phyloP scores from a whole-genome alignment of 2,329 filamentous ascomycete genomes.

The Colletotrichum caudatum region DNA sequence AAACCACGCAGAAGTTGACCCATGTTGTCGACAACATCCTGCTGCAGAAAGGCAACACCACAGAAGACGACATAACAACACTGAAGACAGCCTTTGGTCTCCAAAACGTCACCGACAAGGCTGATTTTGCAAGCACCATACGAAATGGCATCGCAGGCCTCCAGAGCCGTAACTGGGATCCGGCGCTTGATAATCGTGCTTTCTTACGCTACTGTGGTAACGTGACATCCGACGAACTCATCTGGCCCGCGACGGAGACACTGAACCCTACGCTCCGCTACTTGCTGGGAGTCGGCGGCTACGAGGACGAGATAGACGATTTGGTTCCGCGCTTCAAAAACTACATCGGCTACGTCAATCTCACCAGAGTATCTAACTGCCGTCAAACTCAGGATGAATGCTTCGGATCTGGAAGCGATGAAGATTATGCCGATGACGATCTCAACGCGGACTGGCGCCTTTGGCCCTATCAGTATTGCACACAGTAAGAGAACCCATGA shows the following conservation, averaged over 20 bases:
- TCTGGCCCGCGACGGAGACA: slow-evolving; percentile 58
- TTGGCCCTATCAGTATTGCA: slow-evolving; percentile 68
- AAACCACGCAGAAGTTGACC: slow-evolving; percentile 69
- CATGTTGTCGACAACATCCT: slow-evolving; percentile 65
- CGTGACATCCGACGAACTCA: slow-evolving; percentile 55
- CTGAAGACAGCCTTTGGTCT: slow-evolving; percentile 62
- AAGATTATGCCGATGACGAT: slow-evolving; percentile 18
- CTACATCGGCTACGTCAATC: slow-evolving; percentile 62
- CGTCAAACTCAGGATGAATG: slow-evolving; percentile 26
- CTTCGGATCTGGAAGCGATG: slow-evolving; percentile 39
- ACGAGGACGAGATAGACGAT: slow-evolving; percentile 43
- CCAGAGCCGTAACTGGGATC: slow-evolving; percentile 67
- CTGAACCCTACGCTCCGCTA: slow-evolving; percentile 52
- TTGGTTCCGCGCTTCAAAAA: slow-evolving; percentile 63
- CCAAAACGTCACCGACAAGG: slow-evolving; percentile 54
- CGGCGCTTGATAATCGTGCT: slow-evolving; percentile 53
- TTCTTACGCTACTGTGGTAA: slow-evolving; percentile 63
- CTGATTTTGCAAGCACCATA: slow-evolving; percentile 63
- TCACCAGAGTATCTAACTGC: slow-evolving; percentile 32
- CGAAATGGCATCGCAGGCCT: slow-evolving; percentile 56
- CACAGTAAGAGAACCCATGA: slow-evolving; percentile 55
- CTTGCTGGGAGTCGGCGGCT: slow-evolving; percentile 57
- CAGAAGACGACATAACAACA: slow-evolving; percentile 46
- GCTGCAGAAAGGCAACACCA: slow-evolving; percentile 48
- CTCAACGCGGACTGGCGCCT: slow-evolving; percentile 48